Conservation (phyloP, 2,329 filamentous ascomycete species). For the Fusarium torreyae region DNA sequence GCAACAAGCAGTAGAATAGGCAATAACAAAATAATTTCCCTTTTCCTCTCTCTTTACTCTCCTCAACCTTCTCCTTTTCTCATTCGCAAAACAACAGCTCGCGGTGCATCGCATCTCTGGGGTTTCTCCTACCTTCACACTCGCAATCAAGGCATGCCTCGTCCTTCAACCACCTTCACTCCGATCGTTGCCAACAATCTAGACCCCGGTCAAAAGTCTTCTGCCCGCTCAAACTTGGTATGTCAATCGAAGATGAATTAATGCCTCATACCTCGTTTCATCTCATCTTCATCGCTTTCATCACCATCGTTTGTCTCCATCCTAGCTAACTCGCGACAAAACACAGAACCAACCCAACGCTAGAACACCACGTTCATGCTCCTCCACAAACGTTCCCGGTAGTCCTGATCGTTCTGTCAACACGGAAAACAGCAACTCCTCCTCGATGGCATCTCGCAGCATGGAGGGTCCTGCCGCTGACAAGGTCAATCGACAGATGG, state of each 20-base stretch:
- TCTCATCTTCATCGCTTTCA: not conserved
- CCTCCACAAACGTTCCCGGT: not conserved
- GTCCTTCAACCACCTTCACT: not conserved
- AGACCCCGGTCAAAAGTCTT: not conserved
- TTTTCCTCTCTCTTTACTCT: not conserved
- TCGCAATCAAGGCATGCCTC: not conserved
- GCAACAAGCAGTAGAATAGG: not conserved
- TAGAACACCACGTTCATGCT: not conserved
- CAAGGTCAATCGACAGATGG: not conserved
- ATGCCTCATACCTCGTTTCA: not conserved
- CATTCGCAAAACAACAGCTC: not conserved
- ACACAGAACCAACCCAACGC: not conserved
- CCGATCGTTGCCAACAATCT: not conserved
- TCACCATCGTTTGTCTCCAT: not conserved
- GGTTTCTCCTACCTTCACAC: not conserved
- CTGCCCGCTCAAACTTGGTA: not conserved
- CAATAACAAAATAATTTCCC: not conserved
- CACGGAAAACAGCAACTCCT: not conserved
- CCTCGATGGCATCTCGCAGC: not conserved
- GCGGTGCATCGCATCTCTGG: not conserved
- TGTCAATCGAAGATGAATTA: not conserved
- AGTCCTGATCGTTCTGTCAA: not conserved
- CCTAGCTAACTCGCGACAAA: not conserved
- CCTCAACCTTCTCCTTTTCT: not conserved
- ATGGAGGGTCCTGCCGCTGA: not conserved